Evolutionary conservation across 805 yeast species (phyloP), one percentile per base, ranked within the genome.

Genomic region (Candida ipomoeae): DNA sequence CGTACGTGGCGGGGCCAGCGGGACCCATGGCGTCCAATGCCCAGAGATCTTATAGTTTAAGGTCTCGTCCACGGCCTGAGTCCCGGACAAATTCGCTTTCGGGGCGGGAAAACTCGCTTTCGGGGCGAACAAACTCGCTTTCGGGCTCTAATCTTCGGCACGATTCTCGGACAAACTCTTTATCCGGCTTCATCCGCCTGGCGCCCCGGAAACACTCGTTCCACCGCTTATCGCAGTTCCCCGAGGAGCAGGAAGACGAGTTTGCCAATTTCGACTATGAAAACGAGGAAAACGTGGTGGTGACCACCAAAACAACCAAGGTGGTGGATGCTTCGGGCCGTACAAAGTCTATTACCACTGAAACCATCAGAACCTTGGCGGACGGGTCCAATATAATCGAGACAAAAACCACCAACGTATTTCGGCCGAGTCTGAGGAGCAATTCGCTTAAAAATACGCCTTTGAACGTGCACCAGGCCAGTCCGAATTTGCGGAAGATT

Each of bases 341-440:
- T 38, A 80, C 85, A 0, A 73, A 68, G 49, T 79, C 84, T 2
- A 78, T 81, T 40, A 80, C 84, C 2, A 79, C 75, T 39, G 78
- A 78, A 38, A 79, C 82, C 0, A 69, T 81, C 26, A 73, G 78
- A 54, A 70, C 73, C 44, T 60, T 77, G 54, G 69, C 77, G 7
- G 77, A 73, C 53, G 78, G 78, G 4, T 66, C 75, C 15, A 71
- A 70, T 48, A 62, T 73, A 23, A 69, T 71, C 43, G 77, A 73
- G 55, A 73, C 75, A 2, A 72, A 70, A 17, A 70, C 76, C 11
- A 71, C 68, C 50, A 72, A 71, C 51, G 65, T 71, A 7, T 69
- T 74, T 17, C 57, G 76, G 31, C 49, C 60, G 14, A 66, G 60
- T 44, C 69, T 74, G 2, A 57, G 76, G 43, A 56, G 61, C 32